Evolutionary conservation across 2,329 filamentous ascomycete species (phyloP), one percentile per base, ranked within the genome.

Genomic region (Epichloe hybrida): DNA sequence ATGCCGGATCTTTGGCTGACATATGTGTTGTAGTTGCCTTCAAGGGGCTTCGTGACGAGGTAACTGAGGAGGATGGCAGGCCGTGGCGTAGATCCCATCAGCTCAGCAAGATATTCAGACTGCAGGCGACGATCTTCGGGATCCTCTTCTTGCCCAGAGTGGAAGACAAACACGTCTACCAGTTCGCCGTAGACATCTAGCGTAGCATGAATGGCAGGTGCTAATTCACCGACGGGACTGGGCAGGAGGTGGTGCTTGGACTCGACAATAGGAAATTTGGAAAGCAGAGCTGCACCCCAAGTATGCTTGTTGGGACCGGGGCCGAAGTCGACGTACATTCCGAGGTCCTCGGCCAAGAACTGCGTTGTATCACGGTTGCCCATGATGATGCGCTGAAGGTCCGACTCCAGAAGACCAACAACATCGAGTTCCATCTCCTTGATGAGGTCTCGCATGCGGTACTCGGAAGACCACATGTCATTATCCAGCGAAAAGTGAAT

Each of bases 251-350:
- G 93, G 65, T 98, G 93, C 21, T 90, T 96, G 1, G 88, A 95
- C 70, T 97, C 95, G 53, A 98, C 68, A 61, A 98, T 98, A 3
- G 93, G 93, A 72, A 97, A 98, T 64, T 97, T 97, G 59, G 89
- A 96, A 4, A 98, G 77, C 43, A 98, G 75, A 21, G 90, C 93
- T 9, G 84, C 81, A 48, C 93, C 93, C 93, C 93, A 98, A 0
- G 93, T 98, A 71, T 98, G 93, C 72, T 97, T 98, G 77, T 98
- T 95, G 6, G 93, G 93, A 2, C 93, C 93, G 34, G 93, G 93
- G 50, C 93, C 93, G 62, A 89, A 96, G 71, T 98, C 93, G 47
- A 94, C 90, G 63, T 96, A 98, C 93, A 98, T 98, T 59, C 93
- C 93, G 11, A 98, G 77, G 58, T 98, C 90, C 65, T 97, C 91